Evolutionary conservation across 148 eudicot genomes (phyloP).

Genomic region (Silene conica): DNA sequence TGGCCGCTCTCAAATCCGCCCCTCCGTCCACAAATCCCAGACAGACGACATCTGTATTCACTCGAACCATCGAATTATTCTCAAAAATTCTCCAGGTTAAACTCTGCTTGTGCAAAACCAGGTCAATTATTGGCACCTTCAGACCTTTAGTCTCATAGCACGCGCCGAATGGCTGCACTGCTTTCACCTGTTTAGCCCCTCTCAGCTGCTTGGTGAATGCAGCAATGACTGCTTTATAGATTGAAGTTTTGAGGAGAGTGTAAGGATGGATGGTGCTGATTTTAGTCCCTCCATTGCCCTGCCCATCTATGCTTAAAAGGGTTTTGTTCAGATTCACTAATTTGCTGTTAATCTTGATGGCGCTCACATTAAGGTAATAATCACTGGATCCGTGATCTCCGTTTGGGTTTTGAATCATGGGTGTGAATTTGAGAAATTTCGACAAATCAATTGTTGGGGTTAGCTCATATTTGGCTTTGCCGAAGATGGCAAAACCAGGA

Average conservation of each 20-base stretch:
- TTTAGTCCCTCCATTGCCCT: constrained; percentile 66
- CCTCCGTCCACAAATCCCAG: constrained; percentile 57
- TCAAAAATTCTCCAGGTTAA: constrained; percentile 46
- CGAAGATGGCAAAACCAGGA: constrained; percentile 49
- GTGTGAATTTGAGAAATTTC: constrained; percentile 36
- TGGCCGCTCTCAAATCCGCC: constrained; percentile 16
- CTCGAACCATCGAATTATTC: constrained; percentile 62
- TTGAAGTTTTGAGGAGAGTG: constrained; percentile 46
- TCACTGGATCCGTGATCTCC: constrained; percentile 50
- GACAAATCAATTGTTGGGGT: constrained; percentile 31
- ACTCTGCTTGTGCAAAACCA: constrained; percentile 41
- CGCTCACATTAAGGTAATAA: constrained; percentile 52
- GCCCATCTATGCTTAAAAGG: constrained; percentile 27
- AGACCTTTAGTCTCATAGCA: constrained; percentile 41
- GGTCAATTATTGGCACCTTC: constrained; percentile 41
- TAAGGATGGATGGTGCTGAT: constrained; percentile 68
- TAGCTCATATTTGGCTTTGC: constrained; percentile 42
- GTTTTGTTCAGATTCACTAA: constrained; percentile 31
- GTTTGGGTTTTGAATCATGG: constrained; percentile 43
- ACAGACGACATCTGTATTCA: constrained; percentile 40
- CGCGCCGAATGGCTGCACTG: constrained; percentile 45
- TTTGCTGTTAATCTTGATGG: constrained; percentile 35
- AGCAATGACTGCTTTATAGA: constrained; percentile 35
- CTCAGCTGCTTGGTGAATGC: constrained; percentile 23
- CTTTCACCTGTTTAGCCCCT: constrained; percentile 30